phyloP scores from a whole-genome alignment of 2,329 filamentous ascomycete species.

The Aurifilum marmelostoma region DNA sequence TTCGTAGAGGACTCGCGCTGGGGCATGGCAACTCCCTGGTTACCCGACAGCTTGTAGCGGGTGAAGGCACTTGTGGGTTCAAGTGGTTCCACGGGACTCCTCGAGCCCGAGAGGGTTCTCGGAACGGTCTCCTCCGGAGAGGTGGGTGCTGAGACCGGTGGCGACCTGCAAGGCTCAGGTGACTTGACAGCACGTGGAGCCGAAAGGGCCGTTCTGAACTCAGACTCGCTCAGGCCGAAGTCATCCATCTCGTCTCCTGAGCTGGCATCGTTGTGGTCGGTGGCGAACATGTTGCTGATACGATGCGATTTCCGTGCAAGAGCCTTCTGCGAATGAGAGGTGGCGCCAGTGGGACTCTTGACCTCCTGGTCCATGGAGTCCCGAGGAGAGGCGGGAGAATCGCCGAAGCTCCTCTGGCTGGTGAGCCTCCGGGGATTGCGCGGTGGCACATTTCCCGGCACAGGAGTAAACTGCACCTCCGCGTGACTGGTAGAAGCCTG shows the following conservation, averaged over 20 bases:
- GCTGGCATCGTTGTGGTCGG: constrained; percentile 76
- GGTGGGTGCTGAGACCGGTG: constrained; percentile 31
- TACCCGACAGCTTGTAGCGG: constrained; percentile 43
- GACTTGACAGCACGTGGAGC: constrained; percentile 56
- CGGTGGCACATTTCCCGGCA: constrained; percentile 58
- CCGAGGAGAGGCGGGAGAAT: constrained; percentile 56
- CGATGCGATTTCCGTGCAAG: constrained; percentile 71
- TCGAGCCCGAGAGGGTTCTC: constrained; percentile 33
- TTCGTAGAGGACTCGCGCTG: constrained; percentile 24
- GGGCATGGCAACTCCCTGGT: constrained; percentile 33
- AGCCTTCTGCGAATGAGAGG: constrained; percentile 66
- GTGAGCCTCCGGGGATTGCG: constrained; percentile 62
- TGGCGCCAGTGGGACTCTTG: constrained; percentile 75
- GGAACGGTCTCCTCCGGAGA: constrained; percentile 49
- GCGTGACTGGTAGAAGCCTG: constrained; percentile 36
- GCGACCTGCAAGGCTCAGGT: constrained; percentile 22
- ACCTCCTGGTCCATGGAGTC: constrained; percentile 43
- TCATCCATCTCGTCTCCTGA: constrained; percentile 67
- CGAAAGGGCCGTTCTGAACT: constrained; percentile 68
- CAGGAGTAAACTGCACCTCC: constrained; percentile 50
- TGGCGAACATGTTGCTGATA: constrained; percentile 78
- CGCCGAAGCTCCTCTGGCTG: constrained; percentile 49
- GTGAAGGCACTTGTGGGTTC: constrained; percentile 49
- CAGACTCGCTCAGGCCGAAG: constrained; percentile 67
- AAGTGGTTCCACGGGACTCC: constrained; percentile 39